Evolutionary conservation across 371 early-diverging fungal genomes (phyloP).

Genomic region (Neoconidiobolus thromboides): DNA sequence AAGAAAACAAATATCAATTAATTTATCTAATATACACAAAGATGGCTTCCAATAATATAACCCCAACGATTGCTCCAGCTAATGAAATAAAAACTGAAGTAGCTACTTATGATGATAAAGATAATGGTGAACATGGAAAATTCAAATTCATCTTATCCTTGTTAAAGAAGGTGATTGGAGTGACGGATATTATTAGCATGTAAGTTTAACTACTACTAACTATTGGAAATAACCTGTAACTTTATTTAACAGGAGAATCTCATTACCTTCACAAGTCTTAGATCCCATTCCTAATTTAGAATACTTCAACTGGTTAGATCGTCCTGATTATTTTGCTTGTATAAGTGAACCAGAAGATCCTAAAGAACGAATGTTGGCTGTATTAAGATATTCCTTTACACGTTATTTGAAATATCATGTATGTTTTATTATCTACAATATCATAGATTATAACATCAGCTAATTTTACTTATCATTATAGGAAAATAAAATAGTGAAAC

Average conservation of each 20-base stretch:
- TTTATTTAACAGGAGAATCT: constrained; percentile 23
- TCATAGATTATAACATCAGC: no score
- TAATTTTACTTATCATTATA: not conserved
- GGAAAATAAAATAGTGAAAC: constrained; percentile 23
- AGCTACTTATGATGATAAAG: constrained; percentile 3
- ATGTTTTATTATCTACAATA: not conserved
- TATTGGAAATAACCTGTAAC: not conserved
- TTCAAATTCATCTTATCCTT: constrained; percentile 21
- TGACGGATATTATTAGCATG: constrained; percentile 14
- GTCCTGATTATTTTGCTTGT: constrained; percentile 38
- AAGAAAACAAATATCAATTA: no score
- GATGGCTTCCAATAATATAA: no score
- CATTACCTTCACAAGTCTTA: constrained; percentile 43
- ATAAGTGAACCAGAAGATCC: constrained; percentile 34
- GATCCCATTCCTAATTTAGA: constrained; percentile 48
- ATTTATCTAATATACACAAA: no score
- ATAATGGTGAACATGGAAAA: constrained; percentile 7
- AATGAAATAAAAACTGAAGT: not conserved
- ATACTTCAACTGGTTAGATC: constrained; percentile 55
- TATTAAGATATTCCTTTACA: constrained; percentile 43
- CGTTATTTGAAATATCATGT: constrained; percentile 41
- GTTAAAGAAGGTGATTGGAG: constrained; percentile 33
- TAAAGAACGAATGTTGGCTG: constrained; percentile 37
- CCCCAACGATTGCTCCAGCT: no score
- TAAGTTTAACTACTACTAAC: not conserved